phyloP scores from a whole-genome alignment of 2,329 filamentous ascomycete genomes.

The Colletotrichum sp. region DNA sequence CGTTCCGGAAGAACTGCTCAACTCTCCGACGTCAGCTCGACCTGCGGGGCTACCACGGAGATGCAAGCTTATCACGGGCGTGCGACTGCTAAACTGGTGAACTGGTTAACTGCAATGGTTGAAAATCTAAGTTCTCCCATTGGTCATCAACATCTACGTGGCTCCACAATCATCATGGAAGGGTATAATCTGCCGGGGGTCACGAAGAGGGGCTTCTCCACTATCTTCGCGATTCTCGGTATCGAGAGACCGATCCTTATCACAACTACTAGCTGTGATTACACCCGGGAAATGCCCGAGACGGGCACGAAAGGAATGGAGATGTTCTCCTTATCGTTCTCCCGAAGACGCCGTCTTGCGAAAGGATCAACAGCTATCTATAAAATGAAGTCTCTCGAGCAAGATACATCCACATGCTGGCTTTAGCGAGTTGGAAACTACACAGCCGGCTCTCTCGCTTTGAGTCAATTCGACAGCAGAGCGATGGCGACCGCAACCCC shows the following conservation, averaged over 20 bases:
- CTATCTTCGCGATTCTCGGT: not conserved
- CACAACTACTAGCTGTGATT: not conserved
- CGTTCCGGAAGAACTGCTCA: not conserved
- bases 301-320: not conserved
- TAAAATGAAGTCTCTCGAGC: not conserved
- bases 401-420: not conserved
- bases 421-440: not conserved
- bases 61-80: not conserved
- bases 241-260: not conserved
- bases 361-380: not conserved
- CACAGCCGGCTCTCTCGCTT: not conserved
- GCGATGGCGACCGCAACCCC: not conserved
- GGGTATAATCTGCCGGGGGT: not conserved
- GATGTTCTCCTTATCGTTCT: not conserved
- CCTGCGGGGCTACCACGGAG: not conserved
- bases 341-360: not conserved
- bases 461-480: not conserved
- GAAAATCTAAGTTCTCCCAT: not conserved
- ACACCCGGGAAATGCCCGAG: not conserved
- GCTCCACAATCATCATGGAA: not conserved
- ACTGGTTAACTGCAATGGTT: conserved; percentile 9
- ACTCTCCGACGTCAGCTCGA: not conserved
- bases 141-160: not conserved
- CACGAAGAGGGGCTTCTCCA: not conserved
- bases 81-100: conserved; percentile 11